Conservation (phyloP, 1,284 basidiomycete genomes). For the Macrocybe sp. region DNA sequence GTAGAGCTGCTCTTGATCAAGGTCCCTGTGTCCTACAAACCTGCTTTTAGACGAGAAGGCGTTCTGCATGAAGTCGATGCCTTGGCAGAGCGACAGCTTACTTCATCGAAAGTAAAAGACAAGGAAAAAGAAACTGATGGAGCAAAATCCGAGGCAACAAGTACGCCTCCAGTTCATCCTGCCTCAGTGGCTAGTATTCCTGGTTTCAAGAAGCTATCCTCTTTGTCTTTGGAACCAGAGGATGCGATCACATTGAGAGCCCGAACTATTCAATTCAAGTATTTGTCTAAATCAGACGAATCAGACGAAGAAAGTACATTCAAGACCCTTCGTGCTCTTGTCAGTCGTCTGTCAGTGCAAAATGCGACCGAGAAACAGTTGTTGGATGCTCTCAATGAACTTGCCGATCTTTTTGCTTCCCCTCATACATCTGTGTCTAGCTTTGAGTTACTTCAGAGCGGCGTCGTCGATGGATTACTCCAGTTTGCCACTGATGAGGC, state of each 20-base stretch:
- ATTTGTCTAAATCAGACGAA: constrained; percentile 56
- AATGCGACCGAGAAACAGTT: constrained; percentile 63
- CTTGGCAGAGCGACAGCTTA: constrained; percentile 60
- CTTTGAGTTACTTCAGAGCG: constrained; percentile 93
- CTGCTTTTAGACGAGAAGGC: constrained; percentile 87
- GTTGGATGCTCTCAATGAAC: constrained; percentile 58
- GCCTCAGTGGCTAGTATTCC: constrained; percentile 43
- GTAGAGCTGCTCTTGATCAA: constrained; percentile 86
- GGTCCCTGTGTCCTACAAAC: constrained; percentile 77
- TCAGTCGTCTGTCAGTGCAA: constrained; percentile 52
- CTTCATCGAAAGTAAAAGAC: constrained; percentile 47
- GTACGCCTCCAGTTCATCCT: constrained; percentile 25
- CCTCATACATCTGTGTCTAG: constrained; percentile 82
- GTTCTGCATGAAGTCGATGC: constrained; percentile 89
- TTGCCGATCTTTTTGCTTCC: constrained; percentile 80
- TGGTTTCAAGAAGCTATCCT: constrained; percentile 62
- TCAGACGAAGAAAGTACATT: constrained; percentile 62
- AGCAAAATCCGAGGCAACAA: constrained; percentile 24
- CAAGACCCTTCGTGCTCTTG: constrained; percentile 58
- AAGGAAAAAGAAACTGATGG: constrained; percentile 42
- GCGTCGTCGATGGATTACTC: constrained; percentile 85
- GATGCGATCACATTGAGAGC: constrained; percentile 89
- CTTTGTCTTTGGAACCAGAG: constrained; percentile 70
- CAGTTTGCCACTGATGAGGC: constrained; percentile 74
- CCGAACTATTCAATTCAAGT: constrained; percentile 80